A percentile compares a stretch with the other conserved stretches of the same genome.
Evolutionary conservation across 345 rosid genomes (phyloP).

Genomic region (Murraya koenigii): DNA sequence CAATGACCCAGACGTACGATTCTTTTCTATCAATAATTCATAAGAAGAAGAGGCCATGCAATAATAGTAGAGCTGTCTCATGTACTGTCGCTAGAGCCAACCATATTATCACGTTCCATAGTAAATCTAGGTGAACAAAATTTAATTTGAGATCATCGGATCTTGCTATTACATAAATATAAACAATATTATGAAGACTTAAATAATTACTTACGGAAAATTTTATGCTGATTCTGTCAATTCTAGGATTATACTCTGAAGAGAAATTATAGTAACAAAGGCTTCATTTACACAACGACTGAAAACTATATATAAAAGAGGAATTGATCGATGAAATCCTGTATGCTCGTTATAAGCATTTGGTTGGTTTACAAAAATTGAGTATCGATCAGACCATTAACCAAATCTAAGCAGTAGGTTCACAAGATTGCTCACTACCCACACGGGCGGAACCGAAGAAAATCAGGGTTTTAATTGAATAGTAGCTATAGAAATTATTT

Average conservation of each 20-base stretch:
- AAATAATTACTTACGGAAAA: neutral
- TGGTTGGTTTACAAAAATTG: neutral
- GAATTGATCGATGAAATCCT: too few relatives aligned
- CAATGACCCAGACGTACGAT: neutral
- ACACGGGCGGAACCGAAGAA: neutral
- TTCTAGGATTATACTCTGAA: neutral
- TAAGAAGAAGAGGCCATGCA: conserved; percentile 18
- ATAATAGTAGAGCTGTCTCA: conserved; percentile 39
- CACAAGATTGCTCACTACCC: neutral
- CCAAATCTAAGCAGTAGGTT: neutral
- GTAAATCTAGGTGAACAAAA: conserved; percentile 14
- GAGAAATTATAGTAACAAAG: neutral
- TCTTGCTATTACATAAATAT: neutral
- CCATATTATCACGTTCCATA: conserved; percentile 46
- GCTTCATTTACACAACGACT: neutral
- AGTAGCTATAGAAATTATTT: neutral
- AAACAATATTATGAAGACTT: neutral
- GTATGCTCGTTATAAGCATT: too few relatives aligned
- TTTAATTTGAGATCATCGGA: neutral
- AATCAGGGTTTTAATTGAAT: neutral
- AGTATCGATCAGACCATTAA: neutral
- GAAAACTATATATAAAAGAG: too few relatives aligned
- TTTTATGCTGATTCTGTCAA: neutral
- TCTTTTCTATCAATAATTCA: conserved; percentile 6
- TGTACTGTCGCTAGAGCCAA: conserved; percentile 42